These are phyloP conservation scores for Rhodotorula sp. DNA, from an alignment of 1,284 basidiomycete genomes.

Conservation along the genomic window DNA sequence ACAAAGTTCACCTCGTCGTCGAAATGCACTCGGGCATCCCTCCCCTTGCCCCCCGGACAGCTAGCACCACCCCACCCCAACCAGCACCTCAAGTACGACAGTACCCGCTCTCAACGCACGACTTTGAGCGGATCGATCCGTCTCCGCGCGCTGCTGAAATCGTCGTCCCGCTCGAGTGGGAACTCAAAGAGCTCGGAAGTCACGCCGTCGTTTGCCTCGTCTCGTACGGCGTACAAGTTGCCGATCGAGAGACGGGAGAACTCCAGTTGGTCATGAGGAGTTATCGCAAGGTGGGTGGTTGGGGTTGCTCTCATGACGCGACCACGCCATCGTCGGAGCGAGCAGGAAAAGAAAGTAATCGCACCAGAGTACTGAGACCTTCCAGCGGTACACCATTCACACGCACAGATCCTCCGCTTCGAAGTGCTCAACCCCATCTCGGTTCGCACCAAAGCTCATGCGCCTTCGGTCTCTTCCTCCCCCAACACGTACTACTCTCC, in stretches of 20 bases:
- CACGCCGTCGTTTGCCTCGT: conserved; percentile 47
- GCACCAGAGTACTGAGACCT: too few relatives aligned
- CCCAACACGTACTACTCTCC: conserved; percentile 36
- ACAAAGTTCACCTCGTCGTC: conserved; percentile 40
- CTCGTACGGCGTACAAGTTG: conserved; percentile 38
- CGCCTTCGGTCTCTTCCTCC: conserved; percentile 16
- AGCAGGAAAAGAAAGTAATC: too few relatives aligned
- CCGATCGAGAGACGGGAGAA: background rate
- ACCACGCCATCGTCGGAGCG: background rate
- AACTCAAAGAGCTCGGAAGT: conserved; percentile 46
- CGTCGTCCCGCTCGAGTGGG: conserved; percentile 13
- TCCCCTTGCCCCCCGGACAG: background rate
- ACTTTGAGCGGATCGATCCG: background rate
- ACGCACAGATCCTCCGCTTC: conserved; percentile 41
- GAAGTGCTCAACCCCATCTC: conserved; percentile 42
- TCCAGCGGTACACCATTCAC: too few relatives aligned
- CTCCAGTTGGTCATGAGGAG: conserved; percentile 19
- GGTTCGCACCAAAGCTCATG: conserved; percentile 47
- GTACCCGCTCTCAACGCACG: background rate
- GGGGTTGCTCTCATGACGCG: background rate
- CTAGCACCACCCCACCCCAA: background rate
- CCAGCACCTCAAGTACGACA: background rate
- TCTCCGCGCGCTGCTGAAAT: background rate
- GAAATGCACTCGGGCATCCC: conserved; percentile 44
- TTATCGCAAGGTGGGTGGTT: conserved; percentile 43